A percentile compares a stretch with the other conserved stretches of the same genome.
phyloP scores from a whole-genome alignment of 495 filamentous ascomycete genomes.

The Hypoxylon subgilvum region DNA sequence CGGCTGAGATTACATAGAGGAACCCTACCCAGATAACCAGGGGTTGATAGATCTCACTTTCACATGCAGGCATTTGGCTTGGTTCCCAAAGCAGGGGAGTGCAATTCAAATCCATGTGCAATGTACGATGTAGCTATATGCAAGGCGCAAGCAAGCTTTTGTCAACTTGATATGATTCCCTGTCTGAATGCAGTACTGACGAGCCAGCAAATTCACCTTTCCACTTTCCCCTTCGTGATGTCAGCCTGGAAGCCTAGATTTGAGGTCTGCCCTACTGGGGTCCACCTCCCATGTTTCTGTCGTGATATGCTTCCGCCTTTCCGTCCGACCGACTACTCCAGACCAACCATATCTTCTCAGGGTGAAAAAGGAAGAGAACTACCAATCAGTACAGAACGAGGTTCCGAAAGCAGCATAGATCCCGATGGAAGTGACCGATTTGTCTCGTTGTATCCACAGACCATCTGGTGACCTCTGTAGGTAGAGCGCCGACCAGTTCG shows the following conservation, averaged over 20 bases:
- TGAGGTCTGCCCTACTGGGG: slow-evolving; percentile 18
- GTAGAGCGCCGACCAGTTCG: slow-evolving; percentile 33
- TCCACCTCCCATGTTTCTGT: slow-evolving; percentile 21
- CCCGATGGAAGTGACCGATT: slow-evolving; percentile 41
- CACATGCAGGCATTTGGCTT: background rate
- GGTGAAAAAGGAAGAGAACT: slow-evolving; percentile 38
- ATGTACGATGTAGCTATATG: slow-evolving; percentile 33
- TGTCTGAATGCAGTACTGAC: slow-evolving; percentile 35
- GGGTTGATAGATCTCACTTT: background rate
- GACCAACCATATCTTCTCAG: slow-evolving; percentile 35
- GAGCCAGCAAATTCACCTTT: slow-evolving; percentile 30
- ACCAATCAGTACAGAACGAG: slow-evolving; percentile 41
- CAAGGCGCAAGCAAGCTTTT: slow-evolving; percentile 26
- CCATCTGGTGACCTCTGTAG: slow-evolving; percentile 29
- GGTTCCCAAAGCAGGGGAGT: slow-evolving; percentile 1
- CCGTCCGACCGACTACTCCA: slow-evolving; percentile 36
- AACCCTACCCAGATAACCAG: no score
- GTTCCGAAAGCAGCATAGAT: slow-evolving; percentile 40
- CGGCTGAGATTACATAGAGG: no score
- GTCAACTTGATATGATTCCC: slow-evolving; percentile 32
- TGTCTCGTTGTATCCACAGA: slow-evolving; percentile 41
- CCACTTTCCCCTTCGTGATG: slow-evolving; percentile 17
- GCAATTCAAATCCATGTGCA: slow-evolving; percentile 28
- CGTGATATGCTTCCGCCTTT: slow-evolving; percentile 32
- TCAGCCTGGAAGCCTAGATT: no score